Evolutionary conservation across 2,329 filamentous ascomycete species (phyloP).

Genomic region (Aspergillus piperis): DNA sequence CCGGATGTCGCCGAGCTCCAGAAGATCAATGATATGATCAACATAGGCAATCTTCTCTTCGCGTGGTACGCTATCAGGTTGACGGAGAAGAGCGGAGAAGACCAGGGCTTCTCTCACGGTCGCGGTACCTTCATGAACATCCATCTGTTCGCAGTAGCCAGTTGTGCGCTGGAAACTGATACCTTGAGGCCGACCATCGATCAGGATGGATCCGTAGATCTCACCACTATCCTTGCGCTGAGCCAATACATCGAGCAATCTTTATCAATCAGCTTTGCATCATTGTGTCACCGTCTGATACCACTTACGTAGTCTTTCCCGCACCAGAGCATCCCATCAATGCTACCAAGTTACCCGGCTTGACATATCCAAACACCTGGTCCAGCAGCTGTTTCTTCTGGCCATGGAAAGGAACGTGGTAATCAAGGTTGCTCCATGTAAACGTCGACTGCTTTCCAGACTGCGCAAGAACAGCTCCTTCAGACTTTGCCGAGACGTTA

Average conservation of each 20-base stretch:
- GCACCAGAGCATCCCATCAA: conserved; percentile 84
- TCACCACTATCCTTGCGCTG: conserved; percentile 47
- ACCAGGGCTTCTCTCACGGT: conserved; percentile 66
- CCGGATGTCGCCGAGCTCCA: conserved; percentile 65
- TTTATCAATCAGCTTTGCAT: conserved; percentile 12
- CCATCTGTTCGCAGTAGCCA: conserved; percentile 62
- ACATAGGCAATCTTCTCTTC: conserved; percentile 66
- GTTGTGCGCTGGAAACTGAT: conserved; percentile 53
- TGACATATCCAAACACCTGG: conserved; percentile 69
- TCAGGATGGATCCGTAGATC: conserved; percentile 45
- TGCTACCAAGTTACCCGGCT: conserved; percentile 72
- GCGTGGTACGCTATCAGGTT: conserved; percentile 54
- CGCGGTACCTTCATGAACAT: conserved; percentile 64
- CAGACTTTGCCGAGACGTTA: not conserved
- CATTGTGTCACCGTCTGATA: not conserved
- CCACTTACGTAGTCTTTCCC: conserved; percentile 45
- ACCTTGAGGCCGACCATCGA: conserved; percentile 45
- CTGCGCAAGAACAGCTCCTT: conserved; percentile 34
- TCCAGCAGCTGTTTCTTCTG: conserved; percentile 54
- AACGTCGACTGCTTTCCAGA: conserved; percentile 69
- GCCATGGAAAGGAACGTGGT: conserved; percentile 55
- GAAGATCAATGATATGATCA: conserved; percentile 64
- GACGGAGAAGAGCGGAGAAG: conserved; percentile 65
- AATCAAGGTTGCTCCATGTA: conserved; percentile 82
- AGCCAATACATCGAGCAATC: conserved; percentile 47